Evolutionary conservation across 768 basidiomycete genomes (phyloP), one percentile per base, ranked within the genome.

Genomic region (Kwoniella shandongensis): DNA sequence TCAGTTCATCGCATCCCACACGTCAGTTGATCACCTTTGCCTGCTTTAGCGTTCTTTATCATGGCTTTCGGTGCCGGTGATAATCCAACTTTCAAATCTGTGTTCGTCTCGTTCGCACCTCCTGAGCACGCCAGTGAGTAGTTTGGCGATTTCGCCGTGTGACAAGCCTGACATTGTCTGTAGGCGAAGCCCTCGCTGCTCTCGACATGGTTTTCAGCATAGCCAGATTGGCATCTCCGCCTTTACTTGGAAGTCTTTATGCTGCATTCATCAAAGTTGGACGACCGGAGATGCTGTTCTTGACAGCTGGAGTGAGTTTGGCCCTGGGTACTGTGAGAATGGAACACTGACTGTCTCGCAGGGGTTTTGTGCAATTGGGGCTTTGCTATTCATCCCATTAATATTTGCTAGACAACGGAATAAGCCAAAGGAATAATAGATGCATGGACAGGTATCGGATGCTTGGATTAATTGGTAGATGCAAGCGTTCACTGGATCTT

Each of bases 71-170:
- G 71, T 7, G 59, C 68, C 4, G 71, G 71, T 0, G 71, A 73
- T 42, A 64, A 70, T 41, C 71, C 71, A 12, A 67, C 68, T 15
- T 73, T 60, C 66, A 67, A 67, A 46, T 69, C 71, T 5, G 71
- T 73, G 4, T 73, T 73, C 51, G 59, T 66, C 18, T 57, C 62
- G 12, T 44, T 57, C 18, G 71, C 69, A 1, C 66, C 71, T 4
- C 52, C 57, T 15, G 68, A 70, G 22, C 62, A 62, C 32, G 62
- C 64, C 13, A 70, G 66, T 63, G 46, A 63, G 67, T 53, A 2
- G 10, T 11, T 6, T 25, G n/a, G 27, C 18, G 13, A 25, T 12
- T 29, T n/a, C 7, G 5, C 6, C 41, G 29, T 11, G 30, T 15
- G 4, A 26, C 20, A 15, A n/a, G 15, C 13, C 25, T 30, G 49